phyloP scores from a whole-genome alignment of 805 yeast genomes.

The Metschnikowia bowlesiae region DNA sequence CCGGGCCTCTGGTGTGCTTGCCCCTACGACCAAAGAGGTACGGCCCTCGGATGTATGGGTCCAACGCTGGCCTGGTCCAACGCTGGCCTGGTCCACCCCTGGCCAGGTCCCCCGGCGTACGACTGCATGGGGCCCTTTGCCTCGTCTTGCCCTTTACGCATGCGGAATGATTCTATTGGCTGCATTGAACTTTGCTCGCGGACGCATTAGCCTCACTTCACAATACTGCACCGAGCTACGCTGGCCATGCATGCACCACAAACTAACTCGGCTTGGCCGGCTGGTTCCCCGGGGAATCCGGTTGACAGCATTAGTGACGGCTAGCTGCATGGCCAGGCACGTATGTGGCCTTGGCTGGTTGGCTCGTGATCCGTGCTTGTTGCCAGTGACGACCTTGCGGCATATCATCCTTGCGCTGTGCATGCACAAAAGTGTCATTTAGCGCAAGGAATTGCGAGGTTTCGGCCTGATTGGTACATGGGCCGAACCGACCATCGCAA shows the following conservation, averaged over 20 bases:
- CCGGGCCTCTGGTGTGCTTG: neutral
- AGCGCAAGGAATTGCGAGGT: neutral
- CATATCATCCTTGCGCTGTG: neutral
- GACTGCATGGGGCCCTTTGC: no score
- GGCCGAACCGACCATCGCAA: neutral
- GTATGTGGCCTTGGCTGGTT: neutral
- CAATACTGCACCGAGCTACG: no score
- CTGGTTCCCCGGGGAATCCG: no score
- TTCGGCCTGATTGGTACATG: neutral
- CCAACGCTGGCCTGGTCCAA: neutral
- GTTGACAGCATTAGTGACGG: neutral
- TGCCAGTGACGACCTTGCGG: neutral
- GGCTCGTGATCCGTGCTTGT: neutral
- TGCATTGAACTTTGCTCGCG: no score
- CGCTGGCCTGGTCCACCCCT: no score
- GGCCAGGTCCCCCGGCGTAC: no score
- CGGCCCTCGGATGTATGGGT: neutral
- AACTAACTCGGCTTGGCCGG: no score
- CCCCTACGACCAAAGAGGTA: no score
- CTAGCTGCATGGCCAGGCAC: neutral
- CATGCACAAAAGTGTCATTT: slow-evolving; percentile 3
- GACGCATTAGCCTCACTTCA: no score
- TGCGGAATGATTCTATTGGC: no score
- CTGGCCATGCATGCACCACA: no score
- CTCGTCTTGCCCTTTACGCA: no score